phyloP scores from a whole-genome alignment of 768 basidiomycete genomes.

The Cystoderma amianthinum region DNA sequence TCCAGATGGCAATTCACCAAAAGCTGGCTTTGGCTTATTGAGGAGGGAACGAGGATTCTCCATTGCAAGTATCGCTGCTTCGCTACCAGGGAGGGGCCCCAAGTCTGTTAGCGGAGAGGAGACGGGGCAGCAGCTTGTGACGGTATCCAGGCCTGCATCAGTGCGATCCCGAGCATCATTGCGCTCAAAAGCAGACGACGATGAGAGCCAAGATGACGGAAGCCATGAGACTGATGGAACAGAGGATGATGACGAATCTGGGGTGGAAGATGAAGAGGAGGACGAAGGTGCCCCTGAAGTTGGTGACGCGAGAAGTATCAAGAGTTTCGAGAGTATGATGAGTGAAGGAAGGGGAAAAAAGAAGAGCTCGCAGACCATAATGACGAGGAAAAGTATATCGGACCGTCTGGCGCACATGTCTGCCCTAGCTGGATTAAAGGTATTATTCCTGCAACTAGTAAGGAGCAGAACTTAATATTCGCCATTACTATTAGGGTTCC shows the following conservation, averaged over 20 bases:
- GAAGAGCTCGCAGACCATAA: no score
- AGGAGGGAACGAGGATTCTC: conserved; percentile 77
- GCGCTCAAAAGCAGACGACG: conserved; percentile 20
- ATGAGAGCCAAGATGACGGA: conserved; percentile 26
- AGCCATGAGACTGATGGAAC: conserved; percentile 35
- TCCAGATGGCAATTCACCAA: conserved; percentile 14
- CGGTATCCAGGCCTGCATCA: conserved; percentile 35
- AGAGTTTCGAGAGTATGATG: conserved; percentile 87
- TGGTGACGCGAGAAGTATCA: conserved; percentile 65
- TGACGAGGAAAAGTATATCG: conserved; percentile 59
- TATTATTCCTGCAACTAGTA: conserved; percentile 4
- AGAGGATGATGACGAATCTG: conserved; percentile 19
- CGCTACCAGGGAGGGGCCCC: conserved; percentile 49
- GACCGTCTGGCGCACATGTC: conserved; percentile 81
- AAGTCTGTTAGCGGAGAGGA: conserved; percentile 20
- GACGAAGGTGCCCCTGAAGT: conserved; percentile 34
- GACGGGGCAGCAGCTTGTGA: conserved; percentile 38
- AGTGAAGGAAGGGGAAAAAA: conserved; percentile 29
- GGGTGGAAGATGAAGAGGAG: conserved; percentile 24
- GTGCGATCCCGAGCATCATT: conserved; percentile 31
- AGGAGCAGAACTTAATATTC: not conserved
- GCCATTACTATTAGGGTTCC: conserved; percentile 12
- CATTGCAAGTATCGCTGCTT: conserved; percentile 62
- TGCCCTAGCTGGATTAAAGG: conserved; percentile 44
- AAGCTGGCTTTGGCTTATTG: conserved; percentile 59